Percentiles rank a stretch among this genome's conserved stretches.
Conservation (phyloP, 352 stramenopile genomes). For the Thraustochytrium striatum region DNA sequence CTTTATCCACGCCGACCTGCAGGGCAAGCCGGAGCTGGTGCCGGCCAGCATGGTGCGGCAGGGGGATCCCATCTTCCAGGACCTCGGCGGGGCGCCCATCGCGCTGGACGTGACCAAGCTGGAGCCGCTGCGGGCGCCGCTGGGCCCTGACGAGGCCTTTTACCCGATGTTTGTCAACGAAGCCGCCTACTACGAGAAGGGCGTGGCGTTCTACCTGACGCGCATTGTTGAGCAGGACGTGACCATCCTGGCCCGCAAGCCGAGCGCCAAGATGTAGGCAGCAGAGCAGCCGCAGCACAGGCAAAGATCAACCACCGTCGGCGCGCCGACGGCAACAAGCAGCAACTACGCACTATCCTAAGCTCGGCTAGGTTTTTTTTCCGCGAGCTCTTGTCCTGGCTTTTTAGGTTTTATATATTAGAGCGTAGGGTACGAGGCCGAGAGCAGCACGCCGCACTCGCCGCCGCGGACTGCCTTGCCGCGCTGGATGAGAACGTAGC, state of each 20-base stretch:
- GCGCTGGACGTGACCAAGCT: conserved; percentile 55
- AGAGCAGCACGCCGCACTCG: conserved; percentile 74
- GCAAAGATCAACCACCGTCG: no score
- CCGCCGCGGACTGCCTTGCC: conserved; percentile 57
- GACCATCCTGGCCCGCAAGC: conserved; percentile 3
- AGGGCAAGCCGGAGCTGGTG: conserved; percentile 56
- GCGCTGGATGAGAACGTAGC: conserved; percentile 85
- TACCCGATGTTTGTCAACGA: conserved; percentile 70
- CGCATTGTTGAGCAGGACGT: conserved; percentile 25
- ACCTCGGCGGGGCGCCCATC: conserved; percentile 58
- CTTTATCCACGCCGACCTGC: conserved; percentile 62
- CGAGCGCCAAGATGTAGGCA: neutral
- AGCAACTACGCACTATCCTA: no score
- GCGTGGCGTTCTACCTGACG: conserved; percentile 43
- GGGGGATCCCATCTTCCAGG: conserved; percentile 63
- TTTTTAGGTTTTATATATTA: no score
- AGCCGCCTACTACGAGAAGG: conserved; percentile 62
- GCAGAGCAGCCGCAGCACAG: no score
- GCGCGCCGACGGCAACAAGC: no score
- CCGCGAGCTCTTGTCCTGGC: no score
- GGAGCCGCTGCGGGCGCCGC: conserved; percentile 45
- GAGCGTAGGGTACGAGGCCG: conserved; percentile 72
- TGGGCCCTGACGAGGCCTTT: conserved; percentile 56
- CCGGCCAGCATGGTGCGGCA: conserved; percentile 57
- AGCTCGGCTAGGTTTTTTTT: no score